Percentiles rank a stretch among this genome's conserved stretches.
Conservation (phyloP, 495 filamentous ascomycete genomes). For the Bryoglossum gracile region DNA sequence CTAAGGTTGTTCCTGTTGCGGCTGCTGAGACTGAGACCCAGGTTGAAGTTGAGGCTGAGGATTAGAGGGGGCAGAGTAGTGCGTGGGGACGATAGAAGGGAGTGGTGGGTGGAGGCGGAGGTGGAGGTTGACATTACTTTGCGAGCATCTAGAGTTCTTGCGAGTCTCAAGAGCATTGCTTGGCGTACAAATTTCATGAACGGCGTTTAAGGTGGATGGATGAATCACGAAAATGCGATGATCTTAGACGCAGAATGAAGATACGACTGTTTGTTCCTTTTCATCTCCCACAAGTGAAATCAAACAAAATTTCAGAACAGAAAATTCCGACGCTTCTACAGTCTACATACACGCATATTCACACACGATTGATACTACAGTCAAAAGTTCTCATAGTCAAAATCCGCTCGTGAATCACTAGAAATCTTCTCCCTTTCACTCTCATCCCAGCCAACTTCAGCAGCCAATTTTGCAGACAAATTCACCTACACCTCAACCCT, state of each 20-base stretch:
- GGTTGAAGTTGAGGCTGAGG: background rate
- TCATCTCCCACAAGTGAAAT: too few relatives aligned
- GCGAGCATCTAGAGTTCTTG: background rate
- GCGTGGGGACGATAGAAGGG: background rate
- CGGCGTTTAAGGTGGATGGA: constrained; percentile 15
- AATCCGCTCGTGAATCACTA: too few relatives aligned
- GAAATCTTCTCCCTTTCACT: too few relatives aligned
- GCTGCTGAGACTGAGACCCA: background rate
- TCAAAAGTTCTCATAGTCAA: too few relatives aligned
- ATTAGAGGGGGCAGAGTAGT: background rate
- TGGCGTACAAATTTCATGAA: constrained; percentile 8
- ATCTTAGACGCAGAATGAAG: constrained; percentile 1
- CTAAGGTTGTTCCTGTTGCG: background rate
- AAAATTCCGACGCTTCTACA: too few relatives aligned
- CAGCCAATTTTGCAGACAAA: too few relatives aligned
- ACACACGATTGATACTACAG: too few relatives aligned
- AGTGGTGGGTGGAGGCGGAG: background rate
- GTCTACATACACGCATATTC: too few relatives aligned
- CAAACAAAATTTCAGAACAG: too few relatives aligned
- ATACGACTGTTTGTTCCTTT: too few relatives aligned
- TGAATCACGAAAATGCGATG: constrained; percentile 17
- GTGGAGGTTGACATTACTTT: background rate
- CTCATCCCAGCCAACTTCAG: too few relatives aligned
- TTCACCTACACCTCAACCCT: too few relatives aligned
- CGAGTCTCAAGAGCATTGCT: constrained; percentile 11